Evolutionary conservation across 331 rosid genomes (phyloP), one percentile per base, ranked within the genome.

Genomic region (Ulmus americana): DNA sequence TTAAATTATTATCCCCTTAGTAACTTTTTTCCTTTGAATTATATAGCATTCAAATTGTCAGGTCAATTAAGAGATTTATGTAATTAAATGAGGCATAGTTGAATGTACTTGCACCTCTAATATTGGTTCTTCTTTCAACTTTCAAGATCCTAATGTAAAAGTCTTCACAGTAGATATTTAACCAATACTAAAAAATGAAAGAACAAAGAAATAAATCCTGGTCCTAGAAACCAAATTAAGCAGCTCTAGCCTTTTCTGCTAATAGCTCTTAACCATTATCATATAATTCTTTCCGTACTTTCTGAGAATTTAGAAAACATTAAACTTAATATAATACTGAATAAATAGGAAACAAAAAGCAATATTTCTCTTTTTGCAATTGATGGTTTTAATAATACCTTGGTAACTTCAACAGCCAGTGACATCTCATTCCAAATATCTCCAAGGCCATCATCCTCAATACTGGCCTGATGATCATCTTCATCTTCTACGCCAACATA

Each of bases 371-470:
- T 28, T 28, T 28, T 2, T 2, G 35, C 22, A 20, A 3, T 28
- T 28, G 3, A 28, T 2, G 35, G 35, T 28, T 0, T 2, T 28
- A 28, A 28, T 40, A 49, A 54, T 82, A 92, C 98, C 77, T 89
- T 89, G 61, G 94, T 79, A 69, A 76, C 66, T 77, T 94, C 97
- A 57, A 89, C 74, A 0, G 84, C 86, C 90, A 87, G 79, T 13
- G 90, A 77, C 97, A 89, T 82, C 61, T 94, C 97, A 66, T 75
- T 89, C 98, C 98, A 94, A 44, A 90, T 84, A 69, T 94, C 91
- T 0, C 53, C 85, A 12, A 89, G 78, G 40, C 90, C 97, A 42
- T 87, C 97, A 57, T 87, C 91, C 68, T 65, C 79, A n/a, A 49
- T 18, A 39, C 71, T 78, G 45, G 15, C 65, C 56, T 59, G 63